Percentiles rank a stretch among this genome's conserved stretches.
Conservation (phyloP, 2,329 filamentous ascomycete species). For the Dendrostoma leiphaemia region DNA sequence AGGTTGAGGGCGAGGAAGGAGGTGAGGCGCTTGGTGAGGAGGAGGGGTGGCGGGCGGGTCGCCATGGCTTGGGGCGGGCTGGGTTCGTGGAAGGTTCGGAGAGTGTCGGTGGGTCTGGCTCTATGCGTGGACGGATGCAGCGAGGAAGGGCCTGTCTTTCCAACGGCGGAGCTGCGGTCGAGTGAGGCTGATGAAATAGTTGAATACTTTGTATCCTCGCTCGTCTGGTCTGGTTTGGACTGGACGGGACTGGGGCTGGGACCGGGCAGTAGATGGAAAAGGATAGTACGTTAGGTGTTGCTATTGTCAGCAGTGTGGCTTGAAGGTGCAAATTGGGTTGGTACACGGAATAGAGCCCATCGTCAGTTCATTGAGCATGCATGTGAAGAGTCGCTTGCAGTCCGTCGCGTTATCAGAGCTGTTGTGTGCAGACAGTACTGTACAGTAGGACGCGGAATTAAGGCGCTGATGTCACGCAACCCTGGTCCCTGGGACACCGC, state of each 20-base stretch:
- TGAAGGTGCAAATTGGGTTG: not conserved
- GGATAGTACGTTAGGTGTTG: not conserved
- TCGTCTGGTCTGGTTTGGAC: no score
- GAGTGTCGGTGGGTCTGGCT: not conserved
- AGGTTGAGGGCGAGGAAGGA: constrained; percentile 60
- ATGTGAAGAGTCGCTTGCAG: no score
- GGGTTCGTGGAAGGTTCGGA: not conserved
- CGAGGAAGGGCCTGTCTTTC: no score
- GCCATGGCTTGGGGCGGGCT: constrained; percentile 2
- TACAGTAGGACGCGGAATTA: not conserved
- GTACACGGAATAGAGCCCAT: not conserved
- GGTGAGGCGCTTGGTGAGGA: constrained; percentile 66
- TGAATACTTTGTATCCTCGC: no score
- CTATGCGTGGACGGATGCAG: no score
- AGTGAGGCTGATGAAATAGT: no score
- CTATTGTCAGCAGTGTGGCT: not conserved
- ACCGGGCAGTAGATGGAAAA: no score
- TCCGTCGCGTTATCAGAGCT: no score
- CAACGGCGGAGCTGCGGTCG: no score
- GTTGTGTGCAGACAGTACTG: no score
- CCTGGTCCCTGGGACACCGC: no score
- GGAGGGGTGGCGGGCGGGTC: constrained; percentile 45
- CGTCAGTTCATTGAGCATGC: not conserved
- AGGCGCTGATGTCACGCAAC: not conserved
- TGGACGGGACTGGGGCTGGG: no score